Percentiles rank a stretch among this genome's conserved stretches.
These are phyloP conservation scores for Sarcodon aspratus DNA, from an alignment of 768 basidiomycete genomes.

Conservation along the genomic window DNA sequence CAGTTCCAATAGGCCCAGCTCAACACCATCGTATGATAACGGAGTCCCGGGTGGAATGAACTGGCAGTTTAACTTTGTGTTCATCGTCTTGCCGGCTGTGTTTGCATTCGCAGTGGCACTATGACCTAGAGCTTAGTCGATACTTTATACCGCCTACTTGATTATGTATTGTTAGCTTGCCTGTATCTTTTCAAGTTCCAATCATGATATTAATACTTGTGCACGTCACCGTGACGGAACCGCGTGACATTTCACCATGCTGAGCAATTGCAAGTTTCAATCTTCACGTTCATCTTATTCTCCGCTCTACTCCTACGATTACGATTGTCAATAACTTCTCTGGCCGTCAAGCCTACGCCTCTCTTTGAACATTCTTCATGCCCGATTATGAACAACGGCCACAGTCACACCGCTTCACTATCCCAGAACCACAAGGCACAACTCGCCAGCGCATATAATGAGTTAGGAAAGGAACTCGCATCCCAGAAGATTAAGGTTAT, in stretches of 20 bases:
- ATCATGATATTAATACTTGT: neutral
- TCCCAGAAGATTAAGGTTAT: constrained; percentile 84
- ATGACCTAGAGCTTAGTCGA: constrained; percentile 10
- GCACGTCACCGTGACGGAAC: neutral
- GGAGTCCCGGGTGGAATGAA: neutral
- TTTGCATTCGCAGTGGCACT: constrained; percentile 46
- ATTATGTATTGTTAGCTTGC: no score
- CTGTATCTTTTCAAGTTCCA: no score
- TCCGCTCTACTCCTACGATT: neutral
- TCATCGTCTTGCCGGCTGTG: constrained; percentile 44
- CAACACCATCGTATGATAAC: no score
- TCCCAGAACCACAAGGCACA: constrained; percentile 68
- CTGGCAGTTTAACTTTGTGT: constrained; percentile 32
- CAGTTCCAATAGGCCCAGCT: no score
- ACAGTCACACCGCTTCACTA: constrained; percentile 18
- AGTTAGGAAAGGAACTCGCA: constrained; percentile 92
- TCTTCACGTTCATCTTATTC: neutral
- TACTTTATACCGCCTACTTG: no score
- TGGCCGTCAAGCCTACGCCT: neutral
- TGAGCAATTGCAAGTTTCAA: neutral
- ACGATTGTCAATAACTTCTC: neutral
- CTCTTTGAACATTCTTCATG: neutral
- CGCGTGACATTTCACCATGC: neutral
- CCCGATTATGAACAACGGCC: constrained; percentile 4
- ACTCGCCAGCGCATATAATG: constrained; percentile 93